Percentiles rank a stretch among this genome's conserved stretches.
These are phyloP conservation scores for Alternaria panax DNA, from an alignment of 2,329 filamentous ascomycete genomes.

Conservation along the genomic window DNA sequence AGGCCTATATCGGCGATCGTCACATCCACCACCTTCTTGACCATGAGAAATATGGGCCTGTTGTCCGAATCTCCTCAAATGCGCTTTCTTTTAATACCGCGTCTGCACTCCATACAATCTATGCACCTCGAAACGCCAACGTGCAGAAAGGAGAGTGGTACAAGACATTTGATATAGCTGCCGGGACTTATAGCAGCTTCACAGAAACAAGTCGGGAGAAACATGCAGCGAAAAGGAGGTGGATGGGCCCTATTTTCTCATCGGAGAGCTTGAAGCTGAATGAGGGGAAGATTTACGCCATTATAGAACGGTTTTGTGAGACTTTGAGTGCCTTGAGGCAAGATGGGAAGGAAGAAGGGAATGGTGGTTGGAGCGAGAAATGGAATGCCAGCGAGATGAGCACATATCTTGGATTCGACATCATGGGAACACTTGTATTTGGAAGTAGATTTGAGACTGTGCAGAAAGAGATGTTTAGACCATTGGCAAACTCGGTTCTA, in stretches of 20 bases:
- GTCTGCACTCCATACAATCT: slow-evolving; percentile 34
- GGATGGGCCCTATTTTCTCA: slow-evolving; percentile 53
- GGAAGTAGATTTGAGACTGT: slow-evolving; percentile 49
- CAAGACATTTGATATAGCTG: slow-evolving; percentile 51
- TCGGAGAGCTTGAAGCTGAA: slow-evolving; percentile 49
- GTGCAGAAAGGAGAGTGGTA: slow-evolving; percentile 57
- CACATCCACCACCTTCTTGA: slow-evolving; percentile 37
- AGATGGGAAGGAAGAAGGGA: background rate
- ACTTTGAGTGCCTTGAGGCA: slow-evolving; percentile 11
- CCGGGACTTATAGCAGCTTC: slow-evolving; percentile 50
- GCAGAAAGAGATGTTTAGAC: slow-evolving; percentile 39
- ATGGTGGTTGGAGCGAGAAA: slow-evolving; percentile 45
- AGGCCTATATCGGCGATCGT: slow-evolving; percentile 35
- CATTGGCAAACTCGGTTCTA: slow-evolving; percentile 28
- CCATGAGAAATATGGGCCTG: slow-evolving; percentile 35
- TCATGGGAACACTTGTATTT: slow-evolving; percentile 55
- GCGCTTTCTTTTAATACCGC: slow-evolving; percentile 39
- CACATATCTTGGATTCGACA: slow-evolving; percentile 55
- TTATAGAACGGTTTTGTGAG: slow-evolving; percentile 47
- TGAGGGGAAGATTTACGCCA: slow-evolving; percentile 49
- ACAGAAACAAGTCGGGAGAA: slow-evolving; percentile 50
- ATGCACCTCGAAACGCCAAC: slow-evolving; percentile 48
- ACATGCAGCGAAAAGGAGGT: slow-evolving; percentile 53
- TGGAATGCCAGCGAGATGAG: slow-evolving; percentile 51
- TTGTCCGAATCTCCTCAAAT: slow-evolving; percentile 39